Base-by-base conservation (phyloP, 2,329 filamentous ascomycete species). In the Verticillium zaregamsianum region DNA sequence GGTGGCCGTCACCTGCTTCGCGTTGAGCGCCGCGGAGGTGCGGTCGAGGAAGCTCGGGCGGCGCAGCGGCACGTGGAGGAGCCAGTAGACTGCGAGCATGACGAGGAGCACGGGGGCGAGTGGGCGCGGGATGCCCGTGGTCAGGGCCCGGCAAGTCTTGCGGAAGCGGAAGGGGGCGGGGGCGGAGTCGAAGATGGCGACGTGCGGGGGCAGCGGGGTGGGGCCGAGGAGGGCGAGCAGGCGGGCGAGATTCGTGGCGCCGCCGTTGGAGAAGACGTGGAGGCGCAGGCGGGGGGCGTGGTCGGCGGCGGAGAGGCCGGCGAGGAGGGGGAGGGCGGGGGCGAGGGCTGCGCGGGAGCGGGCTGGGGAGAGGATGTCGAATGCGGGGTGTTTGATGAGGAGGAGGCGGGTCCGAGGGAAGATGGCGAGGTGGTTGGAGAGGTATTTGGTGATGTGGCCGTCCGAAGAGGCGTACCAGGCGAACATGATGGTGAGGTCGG, bases 231-330 rank as follows among this genome's bases (percentile, higher is more conserved):
- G 66, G 32, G 70, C 64, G 60, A 77, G 77, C 20, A 82, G 67
- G 40, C 73, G 71, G 35, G 70, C 70, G 20, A 80, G 75, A 35
- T 77, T 76, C 59, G 75, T 74, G 28, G 77, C 73, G 56, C 82
- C 83, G 59, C 82, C 82, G 65, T 85, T 84, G 45, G 82, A 85
- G 67, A 85, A 84, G 37, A 77, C 63, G 65, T 85, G 82, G 14
- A 81, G 67, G 3, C 84, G 73, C 17, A 84, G 70, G 35, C 72
- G 70, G 12, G 74, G 74, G 39, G 60, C 59, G 23, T 63, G 20
- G 23, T 52, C 57, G 39, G 59, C 32, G 67, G 70, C 20, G 64
- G 65, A 17, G 55, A 33, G 57, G 28, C 68, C 65, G 37, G 69
- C 66, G 11, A 73, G 63, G 14, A 74, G 62, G 1, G 70, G 71